A percentile compares a stretch with the other conserved stretches of the same genome.
phyloP scores from a whole-genome alignment of 768 basidiomycete genomes.

The Phanerochaete carnosa region DNA sequence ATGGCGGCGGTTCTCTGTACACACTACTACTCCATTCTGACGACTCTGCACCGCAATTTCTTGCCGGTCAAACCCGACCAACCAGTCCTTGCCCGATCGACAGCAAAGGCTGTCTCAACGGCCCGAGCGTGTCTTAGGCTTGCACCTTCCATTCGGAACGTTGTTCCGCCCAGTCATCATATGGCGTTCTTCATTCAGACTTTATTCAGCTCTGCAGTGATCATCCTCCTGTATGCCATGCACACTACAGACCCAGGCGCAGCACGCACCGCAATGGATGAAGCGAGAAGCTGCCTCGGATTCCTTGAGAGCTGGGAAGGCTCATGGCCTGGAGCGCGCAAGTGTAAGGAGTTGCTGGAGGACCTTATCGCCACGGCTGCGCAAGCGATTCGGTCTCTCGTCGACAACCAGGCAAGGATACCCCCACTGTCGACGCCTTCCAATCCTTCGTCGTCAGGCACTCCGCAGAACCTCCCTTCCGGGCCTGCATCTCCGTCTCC shows the following conservation, averaged over 20 bases:
- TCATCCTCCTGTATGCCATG: conserved; percentile 84
- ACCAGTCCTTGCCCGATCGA: conserved; percentile 65
- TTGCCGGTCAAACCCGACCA: conserved; percentile 77
- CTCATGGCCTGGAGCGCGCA: conserved; percentile 83
- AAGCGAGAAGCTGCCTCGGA: conserved; percentile 67
- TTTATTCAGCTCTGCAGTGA: conserved; percentile 84
- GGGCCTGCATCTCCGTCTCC: conserved; percentile 10
- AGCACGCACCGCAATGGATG: conserved; percentile 74
- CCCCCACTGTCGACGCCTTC: conserved; percentile 5
- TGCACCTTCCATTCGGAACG: conserved; percentile 80
- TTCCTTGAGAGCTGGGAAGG: conserved; percentile 82
- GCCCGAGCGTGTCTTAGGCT: conserved; percentile 84
- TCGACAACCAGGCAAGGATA: conserved; percentile 18
- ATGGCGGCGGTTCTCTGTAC: conserved; percentile 86
- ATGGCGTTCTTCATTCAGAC: conserved; percentile 89
- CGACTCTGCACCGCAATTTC: conserved; percentile 85
- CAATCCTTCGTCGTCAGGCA: conserved; percentile 2
- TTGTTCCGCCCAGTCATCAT: conserved; percentile 83
- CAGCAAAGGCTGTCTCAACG: conserved; percentile 75
- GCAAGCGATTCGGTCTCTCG: conserved; percentile 51
- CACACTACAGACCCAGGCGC: conserved; percentile 66
- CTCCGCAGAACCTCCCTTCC: conserved; percentile 2
- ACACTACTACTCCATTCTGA: conserved; percentile 85
- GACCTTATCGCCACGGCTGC: conserved; percentile 68
- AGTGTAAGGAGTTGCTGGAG: conserved; percentile 77